Percentiles rank a stretch among this genome's conserved stretches.
These are phyloP conservation scores for Cylindrodendrum hubeiense DNA, from an alignment of 2,329 filamentous ascomycete genomes.

Conservation along the genomic window DNA sequence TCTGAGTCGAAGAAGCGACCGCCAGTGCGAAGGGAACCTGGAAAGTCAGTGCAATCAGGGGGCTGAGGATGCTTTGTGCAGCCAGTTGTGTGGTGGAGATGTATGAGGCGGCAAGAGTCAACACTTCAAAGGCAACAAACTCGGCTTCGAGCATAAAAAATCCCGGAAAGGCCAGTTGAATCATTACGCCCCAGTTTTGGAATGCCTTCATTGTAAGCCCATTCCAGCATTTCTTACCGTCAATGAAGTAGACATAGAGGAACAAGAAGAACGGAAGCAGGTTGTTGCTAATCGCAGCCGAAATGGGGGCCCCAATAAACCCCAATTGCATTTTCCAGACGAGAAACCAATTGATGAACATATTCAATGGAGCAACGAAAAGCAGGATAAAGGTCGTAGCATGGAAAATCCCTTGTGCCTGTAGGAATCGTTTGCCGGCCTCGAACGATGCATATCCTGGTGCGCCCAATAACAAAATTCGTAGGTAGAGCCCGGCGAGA, in stretches of 20 bases:
- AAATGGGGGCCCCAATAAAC: slow-evolving; percentile 85
- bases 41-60: slow-evolving; percentile 83
- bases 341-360: slow-evolving; percentile 81
- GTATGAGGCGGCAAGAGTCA: slow-evolving; percentile 85
- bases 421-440: slow-evolving; percentile 82
- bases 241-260: slow-evolving; percentile 80
- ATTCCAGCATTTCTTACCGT: slow-evolving; percentile 85
- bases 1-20: slow-evolving; percentile 87
- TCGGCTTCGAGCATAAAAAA: slow-evolving; percentile 95
- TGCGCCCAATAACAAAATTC: slow-evolving; percentile 77
- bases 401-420: slow-evolving; percentile 84
- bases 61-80: slow-evolving; percentile 87
- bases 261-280: slow-evolving; percentile 82
- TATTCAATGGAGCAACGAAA: slow-evolving; percentile 81
- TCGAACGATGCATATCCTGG: slow-evolving; percentile 84
- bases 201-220: slow-evolving; percentile 79
- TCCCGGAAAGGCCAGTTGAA: slow-evolving; percentile 87
- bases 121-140: slow-evolving; percentile 90
- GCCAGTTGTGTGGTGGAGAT: slow-evolving; percentile 86
- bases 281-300: slow-evolving; percentile 82
- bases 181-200: slow-evolving; percentile 83
- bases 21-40: slow-evolving; percentile 93
- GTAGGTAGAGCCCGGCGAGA: slow-evolving; percentile 80
- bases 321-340: slow-evolving; percentile 78
- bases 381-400: slow-evolving; percentile 83